A percentile compares a stretch with the other conserved stretches of the same genome.
phyloP scores from a whole-genome alignment of 345 rosid species.

The Kandelia obovata region DNA sequence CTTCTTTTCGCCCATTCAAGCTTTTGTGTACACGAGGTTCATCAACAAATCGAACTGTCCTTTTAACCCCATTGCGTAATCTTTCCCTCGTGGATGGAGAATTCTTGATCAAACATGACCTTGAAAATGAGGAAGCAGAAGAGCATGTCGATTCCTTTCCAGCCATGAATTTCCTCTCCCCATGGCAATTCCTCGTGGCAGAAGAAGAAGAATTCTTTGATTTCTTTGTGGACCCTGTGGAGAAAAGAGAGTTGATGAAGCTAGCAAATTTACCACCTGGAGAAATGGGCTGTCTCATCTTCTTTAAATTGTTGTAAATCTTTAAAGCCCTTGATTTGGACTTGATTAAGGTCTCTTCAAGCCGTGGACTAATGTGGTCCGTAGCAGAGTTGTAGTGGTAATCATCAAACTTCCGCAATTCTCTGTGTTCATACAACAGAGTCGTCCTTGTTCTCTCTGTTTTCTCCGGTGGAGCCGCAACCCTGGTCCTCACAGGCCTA shows the following conservation, averaged over 20 bases:
- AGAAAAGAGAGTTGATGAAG: conserved; percentile 73
- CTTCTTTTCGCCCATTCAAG: conserved; percentile 28
- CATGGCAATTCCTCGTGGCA: conserved; percentile 28
- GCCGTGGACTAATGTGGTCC: conserved; percentile 27
- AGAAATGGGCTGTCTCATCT: conserved; percentile 81
- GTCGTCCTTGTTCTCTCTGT: conserved; percentile 34
- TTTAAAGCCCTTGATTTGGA: conserved; percentile 57
- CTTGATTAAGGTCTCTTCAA: conserved; percentile 39
- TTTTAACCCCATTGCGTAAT: conserved; percentile 51
- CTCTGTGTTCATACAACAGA: conserved; percentile 50
- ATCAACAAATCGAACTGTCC: conserved; percentile 67
- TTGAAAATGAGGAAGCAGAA: conserved; percentile 77
- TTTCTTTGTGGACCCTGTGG: conserved; percentile 41
- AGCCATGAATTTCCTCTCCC: conserved; percentile 37
- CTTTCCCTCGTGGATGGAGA: conserved; percentile 58
- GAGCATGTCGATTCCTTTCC: conserved; percentile 58
- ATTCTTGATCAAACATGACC: conserved; percentile 70
- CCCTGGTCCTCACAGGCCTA: conserved; percentile 41
- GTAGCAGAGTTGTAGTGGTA: conserved; percentile 28
- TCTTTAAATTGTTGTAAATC: conserved; percentile 55
- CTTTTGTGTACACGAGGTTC: conserved; percentile 57
- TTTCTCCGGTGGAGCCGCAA: conserved; percentile 23
- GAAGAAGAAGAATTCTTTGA: conserved; percentile 35
- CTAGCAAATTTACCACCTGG: conserved; percentile 63
- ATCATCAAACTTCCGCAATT: conserved; percentile 25